phyloP scores from a whole-genome alignment of 148 eudicot genomes.

The Heliamphora exappendiculata region DNA sequence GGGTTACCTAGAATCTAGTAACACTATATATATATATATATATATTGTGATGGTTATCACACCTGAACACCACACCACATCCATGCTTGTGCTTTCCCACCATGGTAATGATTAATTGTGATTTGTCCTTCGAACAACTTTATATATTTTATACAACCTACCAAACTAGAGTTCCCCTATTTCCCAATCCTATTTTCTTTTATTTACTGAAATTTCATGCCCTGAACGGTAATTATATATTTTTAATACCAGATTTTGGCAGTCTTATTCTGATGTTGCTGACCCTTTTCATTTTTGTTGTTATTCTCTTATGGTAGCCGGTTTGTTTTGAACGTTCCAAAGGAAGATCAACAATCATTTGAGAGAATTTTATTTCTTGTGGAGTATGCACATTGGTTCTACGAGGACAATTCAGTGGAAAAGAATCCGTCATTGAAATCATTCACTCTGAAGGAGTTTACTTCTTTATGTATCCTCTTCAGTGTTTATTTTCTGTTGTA shows the following conservation, averaged over 20 bases:
- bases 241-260: not conserved
- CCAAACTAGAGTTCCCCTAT: not conserved
- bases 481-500: not conserved
- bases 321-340: conserved; percentile 95
- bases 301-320: conserved; percentile 48
- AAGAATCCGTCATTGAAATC: conserved; percentile 89
- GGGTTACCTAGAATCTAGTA: not conserved
- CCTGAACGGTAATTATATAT: not conserved
- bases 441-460: conserved; percentile 81
- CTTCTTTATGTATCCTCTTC: conserved; percentile 78
- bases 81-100: not conserved
- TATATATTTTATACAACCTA: not conserved
- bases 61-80: not conserved
- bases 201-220: not conserved
- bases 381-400: conserved; percentile 98
- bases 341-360: conserved; percentile 95
- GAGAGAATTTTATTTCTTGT: conserved; percentile 95
- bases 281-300: not conserved
- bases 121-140: not conserved
- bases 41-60: not conserved
- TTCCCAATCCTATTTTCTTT: not conserved
- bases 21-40: no score
- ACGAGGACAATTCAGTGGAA: conserved; percentile 95
- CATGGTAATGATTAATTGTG: not conserved
- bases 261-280: conserved; percentile 1